Evolutionary conservation across 208 protist species (phyloP).

Genomic region (Balamuthia mandrillaris): DNA sequence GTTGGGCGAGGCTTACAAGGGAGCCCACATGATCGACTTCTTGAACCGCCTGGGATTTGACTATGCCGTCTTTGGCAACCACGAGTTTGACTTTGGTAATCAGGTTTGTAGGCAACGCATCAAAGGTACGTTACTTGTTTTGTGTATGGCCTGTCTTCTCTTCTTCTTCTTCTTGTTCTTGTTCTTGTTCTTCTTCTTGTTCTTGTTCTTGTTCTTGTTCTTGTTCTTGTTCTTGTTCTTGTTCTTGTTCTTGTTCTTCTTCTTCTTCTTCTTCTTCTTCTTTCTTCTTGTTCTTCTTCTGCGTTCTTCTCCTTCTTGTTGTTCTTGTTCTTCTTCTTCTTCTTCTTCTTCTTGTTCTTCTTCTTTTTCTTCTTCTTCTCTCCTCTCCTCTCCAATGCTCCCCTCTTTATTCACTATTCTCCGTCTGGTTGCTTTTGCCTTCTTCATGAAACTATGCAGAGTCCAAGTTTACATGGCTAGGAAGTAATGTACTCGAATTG

Average conservation of each 20-base stretch:
- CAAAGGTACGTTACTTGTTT: neutral
- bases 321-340: too few species aligned
- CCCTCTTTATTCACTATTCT: too few species aligned
- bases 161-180: neutral
- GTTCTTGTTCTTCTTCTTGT: neutral
- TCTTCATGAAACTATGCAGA: too few species aligned
- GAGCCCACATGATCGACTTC: conserved; percentile 23
- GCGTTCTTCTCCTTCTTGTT: too few species aligned
- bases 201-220: neutral
- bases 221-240: neutral
- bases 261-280: too few species aligned
- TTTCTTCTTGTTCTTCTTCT: too few species aligned
- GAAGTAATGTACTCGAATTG: neutral
- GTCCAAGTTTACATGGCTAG: conserved; percentile 27
- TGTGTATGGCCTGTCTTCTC: neutral
- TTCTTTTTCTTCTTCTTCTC: neutral
- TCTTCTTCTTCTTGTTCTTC: too few species aligned
- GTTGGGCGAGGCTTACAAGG: conserved; percentile 4
- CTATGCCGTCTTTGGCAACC: conserved; percentile 24
- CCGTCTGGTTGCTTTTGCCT: too few species aligned
- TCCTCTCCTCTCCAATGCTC: neutral
- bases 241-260: neutral
- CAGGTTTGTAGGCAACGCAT: neutral
- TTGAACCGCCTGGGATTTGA: conserved; percentile 19
- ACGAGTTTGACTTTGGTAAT: conserved; percentile 36